Base-by-base conservation (phyloP, 306 rosid species). In the Sesbania bispinosa region DNA sequence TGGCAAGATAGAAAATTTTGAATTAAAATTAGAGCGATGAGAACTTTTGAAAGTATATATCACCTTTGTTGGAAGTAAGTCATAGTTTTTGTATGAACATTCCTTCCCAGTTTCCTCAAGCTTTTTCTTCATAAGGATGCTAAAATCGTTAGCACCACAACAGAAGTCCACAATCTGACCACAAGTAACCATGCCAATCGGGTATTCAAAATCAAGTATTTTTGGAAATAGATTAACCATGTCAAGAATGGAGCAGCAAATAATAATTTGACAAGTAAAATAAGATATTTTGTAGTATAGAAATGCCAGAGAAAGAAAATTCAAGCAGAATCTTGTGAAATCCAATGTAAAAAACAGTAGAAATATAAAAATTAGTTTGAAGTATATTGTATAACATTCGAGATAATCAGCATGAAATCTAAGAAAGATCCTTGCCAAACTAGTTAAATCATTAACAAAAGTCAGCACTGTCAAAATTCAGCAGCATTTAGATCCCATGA, bases 131-230 rank as follows among this genome's bases (percentile, higher is more conserved):
- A 94, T 82, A 36, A 88, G 75, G 39, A 79, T 74, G 82, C 99
- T 91, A 74, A 94, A 94, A 73, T 91, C 97, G 73, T 94, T 94
- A 65, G 99, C 87, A 65, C 97, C 99, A 43, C 97, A 94, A 57
- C 96, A 85, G 79, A 94, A 94, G 87, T 94, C 99, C 85, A 94
- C 99, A 33, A 91, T 76, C 99, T 94, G 95, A 73, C 67, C 80
- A 80, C n/a, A 14, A 51, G 76, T 63, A 71, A 80, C 43, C 9
- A 74, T 46, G 18, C 54, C 48, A 77, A 76, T 81, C 81, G n/a
- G 76, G 50, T 58, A 24, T 58, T 41, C 52, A 35, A 70, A 45
- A 69, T n/a, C n/a, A n/a, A n/a, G n/a, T n/a, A n/a, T n/a, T n/a
- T n/a, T 13, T 45, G 10, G 72, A 58, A 33, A n/a, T 15, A 14